Base-by-base conservation (phyloP, 1,284 basidiomycete species). In the Pseudozyma hubeiensis region DNA sequence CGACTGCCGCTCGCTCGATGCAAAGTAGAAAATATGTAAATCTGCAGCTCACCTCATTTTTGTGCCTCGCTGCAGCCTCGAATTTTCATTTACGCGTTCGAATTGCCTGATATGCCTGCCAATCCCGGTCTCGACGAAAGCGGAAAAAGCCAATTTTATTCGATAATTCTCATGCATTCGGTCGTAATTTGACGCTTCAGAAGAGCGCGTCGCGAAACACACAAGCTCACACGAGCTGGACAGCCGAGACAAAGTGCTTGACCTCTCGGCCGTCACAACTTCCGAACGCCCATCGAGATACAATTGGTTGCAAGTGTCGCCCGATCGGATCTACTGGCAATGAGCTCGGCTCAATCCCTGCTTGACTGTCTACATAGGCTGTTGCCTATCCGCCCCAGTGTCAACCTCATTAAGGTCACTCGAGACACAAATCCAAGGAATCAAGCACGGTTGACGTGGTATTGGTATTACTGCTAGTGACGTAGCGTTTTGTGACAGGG, bases 401-500 rank as follows among this genome's bases (percentile, higher is more conserved):
- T 31, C 16, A 14, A n/a, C 31, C 39, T 4, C 17, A 45, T 29
- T 19, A 34, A 16, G 7, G 40, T 41, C 40, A 41, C 13, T 41
- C 40, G 5, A n/a, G 24, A 43, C 40, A 10, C 50, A 10, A 11
- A 29, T n/a, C n/a, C n/a, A n/a, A n/a, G n/a, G n/a, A 10, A 39
- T n/a, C 29, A 58, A 44, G 52, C 64, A 67, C 64, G 64, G 64
- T 67, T 67, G 64, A 67, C 64, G 64, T 67, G 64, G 64, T 67
- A 62, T 63, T 56, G 53, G 52, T 67, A 67, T 67, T 67, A 50
- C 49, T 67, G 59, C 54, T 61, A 48, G 30, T 48, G 58, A 48
- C 49, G 50, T 60, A 60, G 58, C 49, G 50, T 60, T 53, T 60
- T 58, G 50, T 16, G 45, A 7, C 33, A 29, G 43, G 3, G 35